Evolutionary conservation across 495 filamentous ascomycete species (phyloP).

Genomic region (Aspergillus taichungensis): DNA sequence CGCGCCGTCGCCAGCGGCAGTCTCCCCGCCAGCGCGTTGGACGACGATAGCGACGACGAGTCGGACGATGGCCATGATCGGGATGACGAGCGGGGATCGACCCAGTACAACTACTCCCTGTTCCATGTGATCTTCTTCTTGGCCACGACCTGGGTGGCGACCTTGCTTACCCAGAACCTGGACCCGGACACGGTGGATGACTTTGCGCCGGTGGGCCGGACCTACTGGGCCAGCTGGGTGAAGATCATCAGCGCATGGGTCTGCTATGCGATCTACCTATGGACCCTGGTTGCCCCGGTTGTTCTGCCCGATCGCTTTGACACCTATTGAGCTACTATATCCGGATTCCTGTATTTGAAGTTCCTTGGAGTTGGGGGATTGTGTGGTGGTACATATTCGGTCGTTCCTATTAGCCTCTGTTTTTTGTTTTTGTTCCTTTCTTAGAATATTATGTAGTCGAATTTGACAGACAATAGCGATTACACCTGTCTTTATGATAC

Average conservation of each 20-base stretch:
- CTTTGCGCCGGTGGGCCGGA: constrained; percentile 86
- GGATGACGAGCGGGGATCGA: constrained; percentile 81
- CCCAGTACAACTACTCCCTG: constrained; percentile 91
- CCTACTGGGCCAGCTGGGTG: constrained; percentile 97
- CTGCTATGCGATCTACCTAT: constrained; percentile 88
- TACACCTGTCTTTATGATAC: too few species aligned
- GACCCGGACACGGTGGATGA: constrained; percentile 55
- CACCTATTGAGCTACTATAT: constrained; percentile 11
- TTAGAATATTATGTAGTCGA: too few species aligned
- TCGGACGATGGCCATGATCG: constrained; percentile 49
- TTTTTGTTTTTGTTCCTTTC: too few species aligned
- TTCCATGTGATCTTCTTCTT: constrained; percentile 99
- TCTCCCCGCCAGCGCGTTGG: constrained; percentile 81
- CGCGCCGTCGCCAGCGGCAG: constrained; percentile 85
- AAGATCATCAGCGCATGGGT: constrained; percentile 98
- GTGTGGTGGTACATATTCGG: too few species aligned
- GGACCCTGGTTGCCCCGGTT: constrained; percentile 84
- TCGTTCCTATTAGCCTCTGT: too few species aligned
- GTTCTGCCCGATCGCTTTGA: constrained; percentile 82
- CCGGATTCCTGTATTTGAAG: too few species aligned
- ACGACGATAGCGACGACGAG: constrained; percentile 70
- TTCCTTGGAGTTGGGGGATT: too few species aligned
- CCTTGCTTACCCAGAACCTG: constrained; percentile 78
- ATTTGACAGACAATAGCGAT: too few species aligned
- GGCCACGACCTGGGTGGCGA: constrained; percentile 91